These are phyloP conservation scores for Penicillium corylophilum DNA, from an alignment of 2,329 filamentous ascomycete genomes.

Conservation along the genomic window DNA sequence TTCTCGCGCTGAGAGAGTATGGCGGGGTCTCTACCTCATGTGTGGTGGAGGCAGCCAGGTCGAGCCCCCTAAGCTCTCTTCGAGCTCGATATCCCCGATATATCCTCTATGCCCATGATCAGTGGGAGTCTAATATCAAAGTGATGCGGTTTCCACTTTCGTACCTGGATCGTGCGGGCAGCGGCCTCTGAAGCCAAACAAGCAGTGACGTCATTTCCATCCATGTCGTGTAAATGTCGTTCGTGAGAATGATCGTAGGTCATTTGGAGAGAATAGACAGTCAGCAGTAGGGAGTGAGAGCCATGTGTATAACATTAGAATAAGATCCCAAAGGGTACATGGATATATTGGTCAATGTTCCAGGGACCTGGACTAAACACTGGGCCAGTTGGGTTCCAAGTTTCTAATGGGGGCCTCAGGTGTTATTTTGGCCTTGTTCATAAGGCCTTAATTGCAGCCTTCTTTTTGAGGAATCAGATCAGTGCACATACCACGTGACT, in stretches of 20 bases:
- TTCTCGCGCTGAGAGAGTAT: background rate
- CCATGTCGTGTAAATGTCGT: background rate
- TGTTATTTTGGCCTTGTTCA: background rate
- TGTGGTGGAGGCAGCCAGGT: conserved; percentile 66
- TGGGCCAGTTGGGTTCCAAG: too few species aligned
- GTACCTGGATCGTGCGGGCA: conserved; percentile 24
- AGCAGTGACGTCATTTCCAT: conserved; percentile 19
- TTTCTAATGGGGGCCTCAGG: background rate
- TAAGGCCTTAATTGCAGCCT: too few species aligned
- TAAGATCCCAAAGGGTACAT: too few species aligned
- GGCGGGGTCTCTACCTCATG: conserved; percentile 57
- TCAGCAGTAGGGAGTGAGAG: too few species aligned
- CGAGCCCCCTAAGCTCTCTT: conserved; percentile 67
- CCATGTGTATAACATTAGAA: too few species aligned
- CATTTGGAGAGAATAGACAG: background rate
- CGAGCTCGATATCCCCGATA: conserved; percentile 76
- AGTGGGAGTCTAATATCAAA: background rate
- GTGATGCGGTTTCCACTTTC: background rate
- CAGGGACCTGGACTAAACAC: too few species aligned
- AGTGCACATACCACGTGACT: too few species aligned
- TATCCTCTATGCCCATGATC: conserved; percentile 55
- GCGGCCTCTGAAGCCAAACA: conserved; percentile 8
- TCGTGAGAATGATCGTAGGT: background rate
- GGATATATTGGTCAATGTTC: too few species aligned
- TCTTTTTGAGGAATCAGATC: too few species aligned